phyloP scores from a whole-genome alignment of 352 stramenopile genomes.

The Phytophthora crassamura region DNA sequence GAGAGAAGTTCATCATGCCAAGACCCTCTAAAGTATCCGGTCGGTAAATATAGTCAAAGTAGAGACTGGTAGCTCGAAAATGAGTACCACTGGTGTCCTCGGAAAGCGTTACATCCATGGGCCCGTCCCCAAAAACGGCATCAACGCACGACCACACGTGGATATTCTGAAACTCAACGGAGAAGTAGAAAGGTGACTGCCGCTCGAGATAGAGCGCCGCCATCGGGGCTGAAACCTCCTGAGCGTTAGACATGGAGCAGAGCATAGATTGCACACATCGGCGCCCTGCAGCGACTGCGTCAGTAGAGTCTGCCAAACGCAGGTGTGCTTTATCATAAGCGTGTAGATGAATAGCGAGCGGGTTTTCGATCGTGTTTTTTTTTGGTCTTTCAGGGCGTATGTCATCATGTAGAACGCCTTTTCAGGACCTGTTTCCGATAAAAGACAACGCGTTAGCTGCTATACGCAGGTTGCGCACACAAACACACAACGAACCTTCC shows the following conservation, averaged over 20 bases:
- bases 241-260: not conserved
- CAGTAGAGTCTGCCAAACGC: not conserved
- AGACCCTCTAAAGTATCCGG: not conserved
- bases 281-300: not conserved
- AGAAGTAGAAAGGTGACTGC: conserved; percentile 2
- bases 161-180: not conserved
- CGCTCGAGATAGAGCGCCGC: not conserved
- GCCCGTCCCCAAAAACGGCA: not conserved
- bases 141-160: not conserved
- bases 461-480: too few relatives aligned
- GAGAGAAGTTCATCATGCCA: too few relatives aligned
- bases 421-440: conserved; percentile 11
- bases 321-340: conserved; percentile 10
- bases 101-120: not conserved
- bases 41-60: not conserved
- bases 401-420: conserved; percentile 21
- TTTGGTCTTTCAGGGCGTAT: conserved; percentile 15
- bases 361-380: conserved; percentile 15
- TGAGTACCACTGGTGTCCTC: too few relatives aligned
- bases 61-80: not conserved
- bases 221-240: conserved; percentile 9
- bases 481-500: too few relatives aligned
- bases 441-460: too few relatives aligned
- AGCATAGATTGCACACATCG: conserved; percentile 18
- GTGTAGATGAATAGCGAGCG: conserved; percentile 5